Conservation (phyloP, 2,329 filamentous ascomycete genomes). For the Aspergillaceae sp. region DNA sequence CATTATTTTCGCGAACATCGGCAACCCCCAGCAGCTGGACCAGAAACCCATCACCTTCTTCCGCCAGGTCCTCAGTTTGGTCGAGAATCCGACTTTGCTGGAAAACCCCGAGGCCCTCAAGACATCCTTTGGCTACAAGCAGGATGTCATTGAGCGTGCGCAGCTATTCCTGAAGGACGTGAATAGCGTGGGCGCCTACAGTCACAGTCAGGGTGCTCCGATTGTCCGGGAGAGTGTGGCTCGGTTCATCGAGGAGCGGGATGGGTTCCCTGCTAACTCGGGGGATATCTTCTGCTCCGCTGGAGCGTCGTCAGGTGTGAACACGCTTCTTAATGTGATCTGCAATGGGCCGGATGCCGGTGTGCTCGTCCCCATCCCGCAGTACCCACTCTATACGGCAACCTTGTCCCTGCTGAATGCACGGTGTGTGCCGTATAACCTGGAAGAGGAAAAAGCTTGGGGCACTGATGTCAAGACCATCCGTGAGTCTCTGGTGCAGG, state of each 20-base stretch:
- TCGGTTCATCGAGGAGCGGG: conserved; percentile 83
- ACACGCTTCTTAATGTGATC: conserved; percentile 84
- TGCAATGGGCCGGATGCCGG: conserved; percentile 69
- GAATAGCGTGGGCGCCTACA: conserved; percentile 92
- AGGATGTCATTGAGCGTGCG: conserved; percentile 79
- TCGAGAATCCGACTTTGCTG: conserved; percentile 82
- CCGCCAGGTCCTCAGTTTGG: conserved; percentile 83
- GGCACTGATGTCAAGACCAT: conserved; percentile 78
- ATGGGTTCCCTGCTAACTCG: conserved; percentile 76
- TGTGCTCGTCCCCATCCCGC: conserved; percentile 87
- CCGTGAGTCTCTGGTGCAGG: conserved; percentile 62
- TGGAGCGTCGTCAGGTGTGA: conserved; percentile 89
- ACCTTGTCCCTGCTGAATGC: conserved; percentile 80
- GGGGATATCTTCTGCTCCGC: conserved; percentile 81
- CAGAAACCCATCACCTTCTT: conserved; percentile 99
- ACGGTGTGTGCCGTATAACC: conserved; percentile 81
- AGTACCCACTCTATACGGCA: conserved; percentile 96
- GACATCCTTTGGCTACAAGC: conserved; percentile 72
- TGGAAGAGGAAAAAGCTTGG: conserved; percentile 81
- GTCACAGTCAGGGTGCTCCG: conserved; percentile 80
- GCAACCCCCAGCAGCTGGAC: conserved; percentile 96
- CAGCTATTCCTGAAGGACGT: conserved; percentile 71
- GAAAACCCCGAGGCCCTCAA: conserved; percentile 73
- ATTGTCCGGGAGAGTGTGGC: conserved; percentile 84
- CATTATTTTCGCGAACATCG: conserved; percentile 96